A percentile compares a stretch with the other conserved stretches of the same genome.
Conservation (phyloP, 2,329 filamentous ascomycete genomes). For the Zopfia rhizophila region DNA sequence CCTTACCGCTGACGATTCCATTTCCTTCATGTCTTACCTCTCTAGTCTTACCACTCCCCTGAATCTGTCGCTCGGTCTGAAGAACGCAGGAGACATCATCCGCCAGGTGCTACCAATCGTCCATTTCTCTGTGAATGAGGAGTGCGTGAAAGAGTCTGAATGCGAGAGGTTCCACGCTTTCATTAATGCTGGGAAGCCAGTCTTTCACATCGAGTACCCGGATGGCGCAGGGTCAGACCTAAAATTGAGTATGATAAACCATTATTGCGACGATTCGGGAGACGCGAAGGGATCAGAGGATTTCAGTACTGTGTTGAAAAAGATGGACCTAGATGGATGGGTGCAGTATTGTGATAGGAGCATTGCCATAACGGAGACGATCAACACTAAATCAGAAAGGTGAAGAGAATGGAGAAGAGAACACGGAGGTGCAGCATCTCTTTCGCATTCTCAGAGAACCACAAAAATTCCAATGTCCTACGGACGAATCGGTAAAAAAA, state of each 20-base stretch:
- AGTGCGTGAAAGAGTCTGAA: slow-evolving; percentile 71
- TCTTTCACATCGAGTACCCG: slow-evolving; percentile 79
- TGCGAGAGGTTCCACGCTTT: slow-evolving; percentile 69
- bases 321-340: slow-evolving; percentile 72
- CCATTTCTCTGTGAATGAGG: slow-evolving; percentile 76
- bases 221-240: slow-evolving; percentile 54
- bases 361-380: slow-evolving; percentile 30
- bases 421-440: too few species aligned
- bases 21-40: slow-evolving; percentile 70
- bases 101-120: slow-evolving; percentile 60
- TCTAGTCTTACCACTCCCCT: slow-evolving; percentile 63
- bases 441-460: too few species aligned
- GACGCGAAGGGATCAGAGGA: slow-evolving; percentile 55
- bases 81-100: slow-evolving; percentile 74
- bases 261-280: slow-evolving; percentile 54
- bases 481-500: too few species aligned
- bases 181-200: slow-evolving; percentile 70
- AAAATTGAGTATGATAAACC: slow-evolving; percentile 47
- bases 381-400: slow-evolving; percentile 1
- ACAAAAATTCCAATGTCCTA: too few species aligned
- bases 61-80: slow-evolving; percentile 72
- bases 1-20: slow-evolving; percentile 66
- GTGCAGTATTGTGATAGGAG: slow-evolving; percentile 63
- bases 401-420: slow-evolving; percentile 2
- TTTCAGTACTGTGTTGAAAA: slow-evolving; percentile 74